These are phyloP conservation scores for Pyricularia pennisetigena DNA, from an alignment of 2,329 filamentous ascomycete genomes.

Conservation along the genomic window DNA sequence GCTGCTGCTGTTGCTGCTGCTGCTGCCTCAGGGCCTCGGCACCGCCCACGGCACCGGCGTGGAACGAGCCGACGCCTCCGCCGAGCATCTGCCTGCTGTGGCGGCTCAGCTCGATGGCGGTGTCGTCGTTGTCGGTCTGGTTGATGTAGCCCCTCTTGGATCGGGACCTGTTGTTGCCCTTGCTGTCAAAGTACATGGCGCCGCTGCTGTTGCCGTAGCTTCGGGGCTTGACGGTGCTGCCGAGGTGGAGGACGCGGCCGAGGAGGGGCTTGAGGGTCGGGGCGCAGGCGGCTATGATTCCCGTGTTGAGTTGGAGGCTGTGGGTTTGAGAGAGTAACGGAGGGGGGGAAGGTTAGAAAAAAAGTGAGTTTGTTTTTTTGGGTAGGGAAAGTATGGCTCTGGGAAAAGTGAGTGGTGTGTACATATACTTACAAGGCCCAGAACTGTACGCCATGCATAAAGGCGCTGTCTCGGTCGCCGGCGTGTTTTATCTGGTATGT, in stretches of 20 bases:
- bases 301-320: slow-evolving; percentile 16
- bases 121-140: background rate
- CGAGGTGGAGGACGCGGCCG: slow-evolving; percentile 9
- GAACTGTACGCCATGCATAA: background rate
- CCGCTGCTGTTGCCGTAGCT: background rate
- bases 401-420: background rate
- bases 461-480: background rate
- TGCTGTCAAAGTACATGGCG: background rate
- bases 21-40: background rate
- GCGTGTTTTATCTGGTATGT: slow-evolving; percentile 1
- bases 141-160: slow-evolving; percentile 3
- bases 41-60: background rate
- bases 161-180: background rate
- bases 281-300: slow-evolving; percentile 16
- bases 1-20: background rate
- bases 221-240: background rate
- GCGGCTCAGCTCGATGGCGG: background rate
- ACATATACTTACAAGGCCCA: slow-evolving; percentile 1
- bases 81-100: background rate
- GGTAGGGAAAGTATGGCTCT: too few species aligned
- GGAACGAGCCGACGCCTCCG: background rate
- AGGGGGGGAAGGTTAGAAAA: background rate
- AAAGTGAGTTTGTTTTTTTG: background rate
- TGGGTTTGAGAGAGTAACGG: too few species aligned
- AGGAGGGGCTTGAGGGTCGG: slow-evolving; percentile 15